Base-by-base conservation (phyloP, 139 green algal genomes). In the Coelastrella sp. region DNA sequence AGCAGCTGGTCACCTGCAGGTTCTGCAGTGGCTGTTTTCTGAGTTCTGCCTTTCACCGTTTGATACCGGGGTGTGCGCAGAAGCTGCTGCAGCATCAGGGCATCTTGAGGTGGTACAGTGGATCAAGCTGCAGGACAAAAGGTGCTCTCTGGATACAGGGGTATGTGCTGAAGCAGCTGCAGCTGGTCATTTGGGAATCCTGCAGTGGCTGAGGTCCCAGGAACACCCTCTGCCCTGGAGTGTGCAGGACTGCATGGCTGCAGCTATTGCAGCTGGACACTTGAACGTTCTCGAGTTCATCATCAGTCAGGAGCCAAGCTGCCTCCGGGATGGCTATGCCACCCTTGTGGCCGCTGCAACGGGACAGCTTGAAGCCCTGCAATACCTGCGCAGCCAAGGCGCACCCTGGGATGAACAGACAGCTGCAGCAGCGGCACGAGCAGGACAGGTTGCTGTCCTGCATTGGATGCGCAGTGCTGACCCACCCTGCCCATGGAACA, bases 131-230 rank as follows among this genome's bases (percentile, higher is more conserved):
- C 71, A 79, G 43, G 38, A 57, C 43, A 13, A 45, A 57, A 32
- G 25, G 38, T n/a, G 23, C 38, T 45, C 27, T 45, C 7, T 48
- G 43, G 68, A 77, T 25, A 57, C 68, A 59, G 68, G 68, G 9
- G 68, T 77, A n/a, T 77, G 68, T 15, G 38, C 68, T 59, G 68
- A 77, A 48, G 68, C 68, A 38, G 68, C 68, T 59, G 68, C 68
- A 57, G 68, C 68, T 43, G 68, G 68, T 57, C 38, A 77, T n/a
- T 32, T 77, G 38, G 38, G 40, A 38, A 35, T 77, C 68, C 68
- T 77, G 68, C 68, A 77, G 21, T 64, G 53, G 53, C 53, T 64
- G 53, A 19, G 53, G 6, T 9, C 53, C 53, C 53, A 64, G 53
- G 45, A 48, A 38, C 68, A 37, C 38, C 68, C 43, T 59, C 23